Base-by-base conservation (phyloP, 1,139 yeast genomes). In the Yamadazyma atmosphaerica region DNA sequence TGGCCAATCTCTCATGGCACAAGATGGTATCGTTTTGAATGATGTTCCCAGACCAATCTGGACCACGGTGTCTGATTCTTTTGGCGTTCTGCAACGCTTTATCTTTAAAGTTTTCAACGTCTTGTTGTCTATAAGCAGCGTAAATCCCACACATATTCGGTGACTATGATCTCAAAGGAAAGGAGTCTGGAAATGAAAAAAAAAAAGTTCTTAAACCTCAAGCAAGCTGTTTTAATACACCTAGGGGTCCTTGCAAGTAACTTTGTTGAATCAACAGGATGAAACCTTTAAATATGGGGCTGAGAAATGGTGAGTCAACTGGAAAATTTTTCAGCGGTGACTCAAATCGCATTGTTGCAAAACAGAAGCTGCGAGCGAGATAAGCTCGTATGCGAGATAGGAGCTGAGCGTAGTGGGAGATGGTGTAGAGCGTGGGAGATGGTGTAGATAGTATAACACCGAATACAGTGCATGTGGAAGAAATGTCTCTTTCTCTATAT, bases 1-100 rank as follows among this genome's bases (percentile, higher is more conserved):
- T 90, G 52, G 98, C 95, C 60, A 92, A 77, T 72, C 98, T 86
- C 72, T 92, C 98, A 63, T 92, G 98, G 54, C 86, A 82, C 54
- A 92, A 69, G 48, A 85, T 83, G 39, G 97, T 87, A 50, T 73
- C 65, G 79, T 88, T 87, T 58, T 82, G 80, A 50, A 78, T 72
- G 49, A 78, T 64, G 80, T 88, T 89, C 58, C 98, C 98, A 34
- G 90, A 80, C 98, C 98, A 92, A 70, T 92, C 98, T 51, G 98
- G 98, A 55, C 98, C 98, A 69, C 98, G 85, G 68, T 92, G 98
- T 72, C 98, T 85, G 62, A 90, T 84, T 66, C 89, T 78, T 68
- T 89, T 90, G 49, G 98, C 79, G 60, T 87, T 77, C 62, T 87
- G 94, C 49, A 92, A 75, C 35, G 98, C 98, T 60, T 82, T 83